These are phyloP conservation scores for Stentor roeselii DNA, from an alignment of 73 alveolate genomes.

Conservation along the genomic window DNA sequence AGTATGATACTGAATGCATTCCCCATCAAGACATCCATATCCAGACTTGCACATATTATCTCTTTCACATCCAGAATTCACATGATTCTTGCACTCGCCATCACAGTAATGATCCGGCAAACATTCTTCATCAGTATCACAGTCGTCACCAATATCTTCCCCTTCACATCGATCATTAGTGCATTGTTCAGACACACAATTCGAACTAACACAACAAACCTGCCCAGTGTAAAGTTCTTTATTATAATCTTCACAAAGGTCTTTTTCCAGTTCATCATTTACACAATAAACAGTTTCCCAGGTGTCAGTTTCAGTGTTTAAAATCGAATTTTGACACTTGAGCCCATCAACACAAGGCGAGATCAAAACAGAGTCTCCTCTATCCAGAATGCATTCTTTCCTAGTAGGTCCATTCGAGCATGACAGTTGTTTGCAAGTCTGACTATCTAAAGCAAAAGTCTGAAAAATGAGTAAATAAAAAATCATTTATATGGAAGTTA, in stretches of 20 bases:
- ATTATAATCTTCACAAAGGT: neutral
- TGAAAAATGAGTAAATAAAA: neutral
- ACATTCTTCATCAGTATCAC: neutral
- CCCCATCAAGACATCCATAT: neutral
- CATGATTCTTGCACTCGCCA: neutral
- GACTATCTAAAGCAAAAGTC: neutral
- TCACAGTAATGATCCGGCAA: neutral
- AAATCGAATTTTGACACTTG: neutral
- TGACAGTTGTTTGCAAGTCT: neutral
- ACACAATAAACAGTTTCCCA: neutral
- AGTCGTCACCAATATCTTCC: neutral
- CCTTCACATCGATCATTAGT: slow-evolving; percentile 2
- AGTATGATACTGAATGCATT: neutral
- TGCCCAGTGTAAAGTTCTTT: neutral
- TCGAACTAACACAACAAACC: neutral
- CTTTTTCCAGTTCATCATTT: neutral
- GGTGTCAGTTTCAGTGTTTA: neutral
- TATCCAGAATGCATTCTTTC: neutral
- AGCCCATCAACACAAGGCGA: neutral
- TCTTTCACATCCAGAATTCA: neutral
- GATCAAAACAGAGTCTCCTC: neutral
- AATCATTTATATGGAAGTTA: neutral
- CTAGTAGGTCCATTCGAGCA: neutral
- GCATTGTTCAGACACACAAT: neutral
- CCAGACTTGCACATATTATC: neutral